phyloP scores from a whole-genome alignment of 495 filamentous ascomycete genomes.

The Aspergillus nidulans region DNA sequence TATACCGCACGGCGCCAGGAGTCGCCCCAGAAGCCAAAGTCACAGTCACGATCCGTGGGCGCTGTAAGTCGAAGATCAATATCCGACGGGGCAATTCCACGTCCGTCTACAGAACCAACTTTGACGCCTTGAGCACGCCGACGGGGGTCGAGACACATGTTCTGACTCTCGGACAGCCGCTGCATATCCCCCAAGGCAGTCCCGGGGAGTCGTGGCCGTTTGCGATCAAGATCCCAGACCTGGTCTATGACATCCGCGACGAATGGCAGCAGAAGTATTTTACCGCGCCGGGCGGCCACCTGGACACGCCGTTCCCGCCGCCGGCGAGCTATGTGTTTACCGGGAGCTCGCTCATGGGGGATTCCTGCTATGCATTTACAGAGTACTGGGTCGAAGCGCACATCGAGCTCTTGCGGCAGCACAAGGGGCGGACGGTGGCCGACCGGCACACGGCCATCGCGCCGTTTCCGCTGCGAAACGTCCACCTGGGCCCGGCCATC shows the following conservation, averaged over 20 bases:
- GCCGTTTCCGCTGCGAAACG: background rate
- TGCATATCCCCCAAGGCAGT: constrained; percentile 6
- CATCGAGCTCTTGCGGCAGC: background rate
- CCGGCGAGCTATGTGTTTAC: background rate
- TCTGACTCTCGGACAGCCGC: background rate
- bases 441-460: background rate
- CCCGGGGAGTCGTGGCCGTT: background rate
- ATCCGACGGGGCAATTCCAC: background rate
- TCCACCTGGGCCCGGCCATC: background rate
- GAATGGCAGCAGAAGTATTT: background rate
- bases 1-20: background rate
- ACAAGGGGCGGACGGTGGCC: background rate
- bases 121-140: background rate
- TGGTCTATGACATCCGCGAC: background rate
- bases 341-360: background rate
- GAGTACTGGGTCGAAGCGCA: constrained; percentile 4
- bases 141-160: background rate
- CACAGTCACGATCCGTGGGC: background rate
- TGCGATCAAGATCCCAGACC: background rate
- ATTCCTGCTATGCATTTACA: background rate
- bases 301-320: background rate
- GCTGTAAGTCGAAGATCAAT: background rate
- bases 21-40: background rate
- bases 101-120: background rate
- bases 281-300: background rate